phyloP scores from a whole-genome alignment of 164 flowering plant genomes.

The Cinnamomum micranthum region DNA sequence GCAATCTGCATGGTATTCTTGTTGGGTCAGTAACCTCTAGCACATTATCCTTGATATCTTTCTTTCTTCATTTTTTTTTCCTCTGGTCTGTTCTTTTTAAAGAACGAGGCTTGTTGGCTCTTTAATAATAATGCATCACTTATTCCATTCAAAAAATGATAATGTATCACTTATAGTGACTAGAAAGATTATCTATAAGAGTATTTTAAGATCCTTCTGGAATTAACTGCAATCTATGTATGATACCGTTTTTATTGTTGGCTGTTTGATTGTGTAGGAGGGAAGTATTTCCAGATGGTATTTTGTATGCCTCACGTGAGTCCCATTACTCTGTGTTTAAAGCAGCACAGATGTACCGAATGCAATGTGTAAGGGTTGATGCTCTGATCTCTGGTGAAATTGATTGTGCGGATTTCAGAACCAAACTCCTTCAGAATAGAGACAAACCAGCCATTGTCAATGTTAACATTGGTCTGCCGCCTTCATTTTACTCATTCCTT shows the following conservation, averaged over 20 bases:
- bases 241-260: background rate
- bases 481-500: slow-evolving; percentile 3
- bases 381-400: slow-evolving; percentile 80
- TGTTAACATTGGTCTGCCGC: slow-evolving; percentile 71
- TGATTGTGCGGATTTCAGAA: slow-evolving; percentile 72
- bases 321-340: slow-evolving; percentile 91
- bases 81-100: background rate
- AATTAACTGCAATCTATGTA: background rate
- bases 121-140: background rate
- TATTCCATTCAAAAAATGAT: no score
- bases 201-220: background rate
- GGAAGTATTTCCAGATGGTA: slow-evolving; percentile 89
- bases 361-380: slow-evolving; percentile 76
- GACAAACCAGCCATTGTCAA: slow-evolving; percentile 90
- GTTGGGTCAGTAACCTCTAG: slow-evolving; percentile 63
- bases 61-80: background rate
- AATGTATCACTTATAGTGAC: background rate
- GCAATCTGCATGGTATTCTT: slow-evolving; percentile 95
- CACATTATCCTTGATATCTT: background rate
- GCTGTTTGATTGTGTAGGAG: slow-evolving; percentile 48
- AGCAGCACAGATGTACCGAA: slow-evolving; percentile 95
- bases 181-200: no score
- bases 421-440: slow-evolving; percentile 57
- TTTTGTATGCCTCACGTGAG: slow-evolving; percentile 78
- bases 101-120: background rate